These are phyloP conservation scores for Candida labiduridarum DNA, from an alignment of 1,139 yeast genomes.

Conservation along the genomic window DNA sequence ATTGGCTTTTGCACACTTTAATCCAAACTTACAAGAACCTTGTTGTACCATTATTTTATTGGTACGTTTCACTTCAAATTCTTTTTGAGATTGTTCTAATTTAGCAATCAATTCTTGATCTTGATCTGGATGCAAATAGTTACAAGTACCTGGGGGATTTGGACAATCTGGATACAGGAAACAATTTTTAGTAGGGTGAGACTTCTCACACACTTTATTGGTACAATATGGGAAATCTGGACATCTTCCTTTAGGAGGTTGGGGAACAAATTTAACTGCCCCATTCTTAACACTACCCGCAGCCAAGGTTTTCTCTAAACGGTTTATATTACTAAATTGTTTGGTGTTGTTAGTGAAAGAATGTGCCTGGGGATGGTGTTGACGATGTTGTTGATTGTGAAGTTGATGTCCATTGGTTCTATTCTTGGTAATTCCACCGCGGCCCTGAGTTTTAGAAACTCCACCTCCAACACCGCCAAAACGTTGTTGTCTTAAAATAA, in stretches of 20 bases:
- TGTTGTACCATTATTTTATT: constrained; percentile 20
- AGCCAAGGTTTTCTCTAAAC: constrained; percentile 43
- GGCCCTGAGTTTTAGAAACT: constrained; percentile 6
- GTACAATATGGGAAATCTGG: constrained; percentile 77
- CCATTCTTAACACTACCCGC: constrained; percentile 8
- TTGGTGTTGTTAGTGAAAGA: background rate
- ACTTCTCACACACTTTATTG: constrained; percentile 64
- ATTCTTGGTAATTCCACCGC: constrained; percentile 10
- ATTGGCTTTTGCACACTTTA: constrained; percentile 68
- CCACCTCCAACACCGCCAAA: constrained; percentile 12
- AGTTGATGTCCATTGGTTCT: constrained; percentile 1
- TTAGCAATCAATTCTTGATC: constrained; percentile 73
- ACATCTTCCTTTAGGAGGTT: constrained; percentile 68
- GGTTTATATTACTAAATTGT: constrained; percentile 35
- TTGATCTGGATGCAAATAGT: constrained; percentile 80
- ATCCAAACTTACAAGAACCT: constrained; percentile 70
- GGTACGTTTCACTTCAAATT: constrained; percentile 46
- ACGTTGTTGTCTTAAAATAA: constrained; percentile 16
- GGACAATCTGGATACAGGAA: constrained; percentile 79
- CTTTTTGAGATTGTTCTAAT: constrained; percentile 59
- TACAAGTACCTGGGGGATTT: constrained; percentile 81
- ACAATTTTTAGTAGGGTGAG: constrained; percentile 81
- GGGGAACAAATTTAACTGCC: constrained; percentile 26
- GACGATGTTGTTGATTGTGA: constrained; percentile 19
- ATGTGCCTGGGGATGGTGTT: too few species aligned